A percentile compares a stretch with the other conserved stretches of the same genome.
Conservation (phyloP, 768 basidiomycete genomes). For the Kwoniella dendrophila region DNA sequence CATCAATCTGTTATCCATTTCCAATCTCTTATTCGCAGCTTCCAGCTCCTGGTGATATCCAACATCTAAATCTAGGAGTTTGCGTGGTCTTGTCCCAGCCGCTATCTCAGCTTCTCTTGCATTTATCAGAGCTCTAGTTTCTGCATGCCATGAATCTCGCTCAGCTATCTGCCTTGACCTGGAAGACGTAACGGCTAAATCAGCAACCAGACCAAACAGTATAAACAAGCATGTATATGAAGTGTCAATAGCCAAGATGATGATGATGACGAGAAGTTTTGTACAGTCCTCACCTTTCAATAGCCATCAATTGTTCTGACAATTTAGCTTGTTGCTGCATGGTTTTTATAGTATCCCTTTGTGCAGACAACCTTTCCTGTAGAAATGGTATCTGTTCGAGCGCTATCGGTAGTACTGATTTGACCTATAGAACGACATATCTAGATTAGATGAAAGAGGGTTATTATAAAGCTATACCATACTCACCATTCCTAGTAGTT, state of each 20-base stretch:
- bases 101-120: constrained; percentile 43
- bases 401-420: constrained; percentile 28
- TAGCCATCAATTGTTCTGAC: constrained; percentile 26
- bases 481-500: constrained; percentile 9
- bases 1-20: constrained; percentile 53
- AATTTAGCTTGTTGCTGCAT: constrained; percentile 42
- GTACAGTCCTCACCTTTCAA: constrained; percentile 40
- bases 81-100: constrained; percentile 35
- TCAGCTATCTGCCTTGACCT: constrained; percentile 45
- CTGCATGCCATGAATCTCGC: constrained; percentile 41
- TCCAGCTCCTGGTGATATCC: constrained; percentile 53
- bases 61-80: constrained; percentile 45
- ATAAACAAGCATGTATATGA: too few species aligned
- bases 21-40: constrained; percentile 49
- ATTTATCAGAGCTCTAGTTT: constrained; percentile 35
- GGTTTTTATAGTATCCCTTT: constrained; percentile 42
- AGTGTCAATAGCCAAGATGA: too few species aligned
- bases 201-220: too few species aligned
- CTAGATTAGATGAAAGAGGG: too few species aligned
- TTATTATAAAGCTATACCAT: background rate
- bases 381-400: constrained; percentile 40
- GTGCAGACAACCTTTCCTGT: constrained; percentile 37
- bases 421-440: too few species aligned
- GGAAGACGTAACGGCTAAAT: background rate
- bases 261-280: too few species aligned